phyloP scores from a whole-genome alignment of 176 grass and related monocot genomes.

The Oryza nivara region DNA sequence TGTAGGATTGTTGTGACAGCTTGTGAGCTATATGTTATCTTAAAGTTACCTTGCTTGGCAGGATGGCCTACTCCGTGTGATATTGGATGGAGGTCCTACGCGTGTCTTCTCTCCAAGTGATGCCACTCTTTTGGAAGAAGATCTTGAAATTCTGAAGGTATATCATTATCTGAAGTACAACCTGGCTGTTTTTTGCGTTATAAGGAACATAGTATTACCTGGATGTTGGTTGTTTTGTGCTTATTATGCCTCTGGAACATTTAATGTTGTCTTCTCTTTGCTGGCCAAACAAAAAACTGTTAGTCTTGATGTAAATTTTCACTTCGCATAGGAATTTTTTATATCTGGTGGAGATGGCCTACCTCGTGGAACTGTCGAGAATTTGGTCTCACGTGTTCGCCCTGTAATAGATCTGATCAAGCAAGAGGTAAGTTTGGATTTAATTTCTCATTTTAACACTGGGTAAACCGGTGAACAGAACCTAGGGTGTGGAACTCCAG shows the following conservation, averaged over 20 bases:
- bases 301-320: slow-evolving; percentile 25
- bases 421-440: slow-evolving; percentile 70
- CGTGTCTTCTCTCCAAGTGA: slow-evolving; percentile 80
- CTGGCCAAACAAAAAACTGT: slow-evolving; percentile 22
- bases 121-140: slow-evolving; percentile 78
- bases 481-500: background rate
- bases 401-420: slow-evolving; percentile 84
- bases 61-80: slow-evolving; percentile 94
- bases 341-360: slow-evolving; percentile 99
- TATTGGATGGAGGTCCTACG: slow-evolving; percentile 93
- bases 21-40: slow-evolving; percentile 29
- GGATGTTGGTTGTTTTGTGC: slow-evolving; percentile 7
- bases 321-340: slow-evolving; percentile 87
- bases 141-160: slow-evolving; percentile 98
- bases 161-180: slow-evolving; percentile 27
- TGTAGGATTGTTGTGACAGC: slow-evolving; percentile 20
- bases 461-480: background rate
- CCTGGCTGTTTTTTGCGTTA: slow-evolving; percentile 24
- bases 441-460: slow-evolving; percentile 30
- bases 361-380: slow-evolving; percentile 98
- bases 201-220: background rate
- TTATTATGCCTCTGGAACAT: slow-evolving; percentile 7
- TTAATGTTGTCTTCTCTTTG: slow-evolving; percentile 23
- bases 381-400: slow-evolving; percentile 75
- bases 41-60: slow-evolving; percentile 42